phyloP scores from a whole-genome alignment of 202 grass and related monocot species.

The Hordeum pubiflorum region DNA sequence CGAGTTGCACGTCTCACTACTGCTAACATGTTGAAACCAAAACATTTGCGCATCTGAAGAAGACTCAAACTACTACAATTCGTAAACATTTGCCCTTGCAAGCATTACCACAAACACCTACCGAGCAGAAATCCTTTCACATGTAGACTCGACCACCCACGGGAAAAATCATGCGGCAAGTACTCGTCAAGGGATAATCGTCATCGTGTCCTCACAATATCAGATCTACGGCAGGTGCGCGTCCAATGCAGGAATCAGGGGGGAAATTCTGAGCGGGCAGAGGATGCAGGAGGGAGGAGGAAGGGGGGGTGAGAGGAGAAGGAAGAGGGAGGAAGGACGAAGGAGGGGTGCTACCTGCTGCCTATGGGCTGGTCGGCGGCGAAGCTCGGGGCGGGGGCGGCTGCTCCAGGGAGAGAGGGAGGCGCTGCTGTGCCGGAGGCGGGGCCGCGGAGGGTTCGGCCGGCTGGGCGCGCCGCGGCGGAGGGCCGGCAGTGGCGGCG shows the following conservation, averaged over 20 bases:
- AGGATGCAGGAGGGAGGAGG: not conserved
- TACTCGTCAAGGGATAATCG: not conserved
- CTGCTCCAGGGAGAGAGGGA: not conserved
- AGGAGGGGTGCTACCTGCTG: not conserved
- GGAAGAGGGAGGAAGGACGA: too few relatives aligned
- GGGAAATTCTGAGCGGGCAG: not conserved
- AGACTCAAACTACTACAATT: too few relatives aligned
- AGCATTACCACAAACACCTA: not conserved
- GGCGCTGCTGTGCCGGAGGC: not conserved
- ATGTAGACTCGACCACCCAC: not conserved
- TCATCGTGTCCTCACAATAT: fast-evolving
- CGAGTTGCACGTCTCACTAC: too few relatives aligned
- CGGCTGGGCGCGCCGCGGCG: not conserved
- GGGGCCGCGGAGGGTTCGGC: not conserved
- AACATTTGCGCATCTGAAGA: too few relatives aligned
- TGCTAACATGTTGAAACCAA: too few relatives aligned
- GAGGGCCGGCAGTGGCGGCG: too few relatives aligned
- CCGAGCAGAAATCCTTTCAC: not conserved
- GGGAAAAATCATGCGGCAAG: not conserved
- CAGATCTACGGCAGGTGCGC: not conserved
- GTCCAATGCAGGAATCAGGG: not conserved
- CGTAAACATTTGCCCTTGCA: not conserved
- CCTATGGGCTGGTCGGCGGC: not conserved
- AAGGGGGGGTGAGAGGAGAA: too few relatives aligned
- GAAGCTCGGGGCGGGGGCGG: too few relatives aligned